Conservation (phyloP, 768 basidiomycete genomes). For the Mycena belliarum region DNA sequence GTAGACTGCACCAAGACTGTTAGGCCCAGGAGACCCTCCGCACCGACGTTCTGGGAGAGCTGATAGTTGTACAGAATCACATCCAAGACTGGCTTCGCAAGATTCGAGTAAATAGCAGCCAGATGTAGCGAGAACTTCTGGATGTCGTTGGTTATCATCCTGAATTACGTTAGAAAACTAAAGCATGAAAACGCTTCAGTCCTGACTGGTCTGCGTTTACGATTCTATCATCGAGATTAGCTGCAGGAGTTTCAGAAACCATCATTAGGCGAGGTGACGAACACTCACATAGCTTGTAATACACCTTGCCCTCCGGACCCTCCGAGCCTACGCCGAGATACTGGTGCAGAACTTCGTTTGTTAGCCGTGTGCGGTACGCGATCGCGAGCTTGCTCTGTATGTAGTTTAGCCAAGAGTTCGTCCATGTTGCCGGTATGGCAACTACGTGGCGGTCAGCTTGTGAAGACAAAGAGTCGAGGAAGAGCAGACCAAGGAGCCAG, state of each 20-base stretch:
- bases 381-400: constrained; percentile 92
- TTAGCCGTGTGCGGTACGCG: constrained; percentile 85
- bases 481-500: constrained; percentile 61
- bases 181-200: not conserved
- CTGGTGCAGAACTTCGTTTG: constrained; percentile 75
- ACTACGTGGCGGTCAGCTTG: constrained; percentile 36
- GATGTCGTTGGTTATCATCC: constrained; percentile 95
- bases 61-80: constrained; percentile 96
- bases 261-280: not conserved
- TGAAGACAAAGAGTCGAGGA: not conserved
- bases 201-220: constrained; percentile 92
- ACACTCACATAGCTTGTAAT: constrained; percentile 84
- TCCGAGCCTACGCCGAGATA: constrained; percentile 80
- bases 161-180: constrained; percentile 30
- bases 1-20: constrained; percentile 84
- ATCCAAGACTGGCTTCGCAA: constrained; percentile 92
- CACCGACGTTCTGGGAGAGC: constrained; percentile 90
- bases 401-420: constrained; percentile 90
- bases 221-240: constrained; percentile 92
- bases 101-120: constrained; percentile 90
- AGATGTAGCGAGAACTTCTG: constrained; percentile 89
- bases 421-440: constrained; percentile 92
- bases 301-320: constrained; percentile 74
- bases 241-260: constrained; percentile 38
- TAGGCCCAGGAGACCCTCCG: constrained; percentile 83